phyloP scores from a whole-genome alignment of 2,329 filamentous ascomycete genomes.

The Drechslerella stenobrocha region DNA sequence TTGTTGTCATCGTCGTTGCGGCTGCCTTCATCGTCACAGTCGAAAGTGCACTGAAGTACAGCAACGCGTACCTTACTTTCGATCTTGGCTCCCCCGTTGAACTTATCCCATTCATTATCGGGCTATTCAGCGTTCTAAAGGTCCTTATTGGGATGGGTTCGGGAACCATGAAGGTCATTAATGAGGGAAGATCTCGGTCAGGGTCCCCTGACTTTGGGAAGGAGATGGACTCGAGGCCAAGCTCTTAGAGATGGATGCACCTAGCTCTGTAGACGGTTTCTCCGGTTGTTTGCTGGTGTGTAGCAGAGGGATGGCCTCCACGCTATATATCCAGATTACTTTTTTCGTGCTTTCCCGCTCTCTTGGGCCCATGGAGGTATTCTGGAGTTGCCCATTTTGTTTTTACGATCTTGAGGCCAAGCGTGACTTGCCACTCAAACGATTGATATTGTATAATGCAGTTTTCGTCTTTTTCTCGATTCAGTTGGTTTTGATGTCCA shows the following conservation, averaged over 20 bases:
- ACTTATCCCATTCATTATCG: slow-evolving; percentile 44
- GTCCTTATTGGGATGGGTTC: slow-evolving; percentile 33
- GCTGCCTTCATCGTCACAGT: slow-evolving; percentile 43
- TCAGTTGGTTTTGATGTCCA: background rate
- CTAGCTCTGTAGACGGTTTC: slow-evolving; percentile 11
- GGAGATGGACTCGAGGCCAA: slow-evolving; percentile 42
- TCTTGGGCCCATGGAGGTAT: background rate
- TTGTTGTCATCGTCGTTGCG: slow-evolving; percentile 28
- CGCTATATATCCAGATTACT: too few species aligned
- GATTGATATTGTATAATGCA: slow-evolving; percentile 2
- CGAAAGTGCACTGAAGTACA: slow-evolving; percentile 41
- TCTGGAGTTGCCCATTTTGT: background rate
- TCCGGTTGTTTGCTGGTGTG: too few species aligned
- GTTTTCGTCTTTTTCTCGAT: background rate
- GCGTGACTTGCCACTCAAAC: background rate
- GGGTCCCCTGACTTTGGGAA: slow-evolving; percentile 41
- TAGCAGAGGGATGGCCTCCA: too few species aligned
- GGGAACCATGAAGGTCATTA: slow-evolving; percentile 34
- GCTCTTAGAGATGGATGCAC: slow-evolving; percentile 18
- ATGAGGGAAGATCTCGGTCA: slow-evolving; percentile 35
- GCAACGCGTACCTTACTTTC: slow-evolving; percentile 36
- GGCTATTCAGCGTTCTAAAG: slow-evolving; percentile 37
- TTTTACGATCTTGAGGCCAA: background rate
- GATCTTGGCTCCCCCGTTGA: slow-evolving; percentile 39
- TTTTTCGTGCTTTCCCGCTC: background rate